Conservation (phyloP, 164 flowering plant genomes). For the Warburgia ugandensis region DNA sequence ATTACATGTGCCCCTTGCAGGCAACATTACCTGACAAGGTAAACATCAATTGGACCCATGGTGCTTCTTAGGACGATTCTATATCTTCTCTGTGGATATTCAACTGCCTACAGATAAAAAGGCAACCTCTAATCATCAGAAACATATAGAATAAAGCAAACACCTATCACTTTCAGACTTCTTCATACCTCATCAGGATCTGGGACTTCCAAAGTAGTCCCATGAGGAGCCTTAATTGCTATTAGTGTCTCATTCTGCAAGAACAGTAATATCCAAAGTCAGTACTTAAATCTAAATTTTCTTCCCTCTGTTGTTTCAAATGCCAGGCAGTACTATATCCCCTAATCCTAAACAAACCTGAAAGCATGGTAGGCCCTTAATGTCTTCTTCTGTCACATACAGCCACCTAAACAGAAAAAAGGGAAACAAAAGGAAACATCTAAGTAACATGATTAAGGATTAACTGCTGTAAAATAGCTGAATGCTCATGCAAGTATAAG, state of each 20-base stretch:
- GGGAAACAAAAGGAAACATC: neutral
- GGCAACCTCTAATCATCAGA: neutral
- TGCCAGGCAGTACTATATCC: neutral
- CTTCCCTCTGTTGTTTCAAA: no score
- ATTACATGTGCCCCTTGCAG: neutral
- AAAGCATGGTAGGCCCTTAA: conserved; percentile 84
- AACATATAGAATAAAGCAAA: conserved; percentile 1
- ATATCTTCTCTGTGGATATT: conserved; percentile 90
- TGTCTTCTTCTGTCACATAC: conserved; percentile 93
- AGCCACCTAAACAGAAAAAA: conserved; percentile 54
- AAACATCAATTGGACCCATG: conserved; percentile 96
- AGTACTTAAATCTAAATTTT: neutral
- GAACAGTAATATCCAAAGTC: conserved; percentile 9
- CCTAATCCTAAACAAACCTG: conserved; percentile 36
- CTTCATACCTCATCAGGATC: conserved; percentile 89
- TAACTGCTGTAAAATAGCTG: neutral
- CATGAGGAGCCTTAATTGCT: conserved; percentile 97
- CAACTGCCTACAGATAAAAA: conserved; percentile 54
- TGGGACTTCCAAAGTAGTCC: conserved; percentile 95
- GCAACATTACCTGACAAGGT: conserved; percentile 73
- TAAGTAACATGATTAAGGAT: neutral
- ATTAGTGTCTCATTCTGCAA: conserved; percentile 82
- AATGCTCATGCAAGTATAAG: neutral
- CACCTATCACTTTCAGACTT: neutral
- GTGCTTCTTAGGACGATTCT: conserved; percentile 90